phyloP scores from a whole-genome alignment of 805 yeast genomes.

The Gaillardinia entomophila region DNA sequence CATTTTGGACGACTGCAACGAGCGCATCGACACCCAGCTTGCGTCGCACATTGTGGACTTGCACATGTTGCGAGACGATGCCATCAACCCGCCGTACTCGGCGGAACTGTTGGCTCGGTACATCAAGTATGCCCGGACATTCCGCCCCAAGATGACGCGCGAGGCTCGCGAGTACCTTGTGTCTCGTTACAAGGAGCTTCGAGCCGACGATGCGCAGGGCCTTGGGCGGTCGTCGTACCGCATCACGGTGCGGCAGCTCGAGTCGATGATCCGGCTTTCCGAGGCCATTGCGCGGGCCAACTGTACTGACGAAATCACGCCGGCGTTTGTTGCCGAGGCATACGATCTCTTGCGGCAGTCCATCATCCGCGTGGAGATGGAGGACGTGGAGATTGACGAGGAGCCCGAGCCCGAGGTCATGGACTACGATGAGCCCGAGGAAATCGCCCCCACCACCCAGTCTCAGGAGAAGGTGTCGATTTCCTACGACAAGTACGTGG shows the following conservation, averaged over 20 bases:
- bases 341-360: slow-evolving; percentile 84
- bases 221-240: slow-evolving; percentile 80
- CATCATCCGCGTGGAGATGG: slow-evolving; percentile 89
- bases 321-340: slow-evolving; percentile 87
- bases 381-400: slow-evolving; percentile 83
- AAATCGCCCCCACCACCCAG: slow-evolving; percentile 4
- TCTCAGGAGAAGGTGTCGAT: slow-evolving; percentile 36
- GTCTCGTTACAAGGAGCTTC: slow-evolving; percentile 72
- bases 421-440: slow-evolving; percentile 12
- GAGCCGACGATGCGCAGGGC: slow-evolving; percentile 90
- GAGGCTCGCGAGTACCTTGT: slow-evolving; percentile 77
- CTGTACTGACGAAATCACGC: slow-evolving; percentile 82
- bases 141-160: slow-evolving; percentile 81
- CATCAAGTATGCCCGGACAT: slow-evolving; percentile 86
- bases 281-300: slow-evolving; percentile 98
- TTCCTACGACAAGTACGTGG: slow-evolving; percentile 80
- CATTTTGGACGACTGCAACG: slow-evolving; percentile 91
- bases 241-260: slow-evolving; percentile 95
- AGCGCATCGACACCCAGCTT: slow-evolving; percentile 78
- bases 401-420: slow-evolving; percentile 31
- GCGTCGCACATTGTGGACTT: slow-evolving; percentile 91
- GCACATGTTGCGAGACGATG: slow-evolving; percentile 86
- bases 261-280: slow-evolving; percentile 84
- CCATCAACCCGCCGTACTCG: slow-evolving; percentile 82
- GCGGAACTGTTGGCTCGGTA: slow-evolving; percentile 86